phyloP scores from a whole-genome alignment of 805 yeast species.

The Candida peoriensis region DNA sequence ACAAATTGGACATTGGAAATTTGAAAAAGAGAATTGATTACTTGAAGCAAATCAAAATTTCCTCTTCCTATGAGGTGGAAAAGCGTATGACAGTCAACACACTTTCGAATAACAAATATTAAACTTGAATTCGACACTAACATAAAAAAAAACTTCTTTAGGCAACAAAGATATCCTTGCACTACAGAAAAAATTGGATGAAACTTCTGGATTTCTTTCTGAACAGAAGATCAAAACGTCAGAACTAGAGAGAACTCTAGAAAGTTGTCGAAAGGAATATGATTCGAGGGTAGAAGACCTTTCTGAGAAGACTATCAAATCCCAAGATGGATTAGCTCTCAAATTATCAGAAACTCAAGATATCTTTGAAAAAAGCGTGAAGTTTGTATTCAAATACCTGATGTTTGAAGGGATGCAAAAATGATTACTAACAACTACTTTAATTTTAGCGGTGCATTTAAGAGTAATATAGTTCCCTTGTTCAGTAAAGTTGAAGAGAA shows the following conservation, averaged over 20 bases:
- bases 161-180: conserved; percentile 30
- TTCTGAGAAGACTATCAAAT: neutral
- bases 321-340: conserved; percentile 3
- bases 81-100: conserved; percentile 10
- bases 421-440: no score
- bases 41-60: conserved; percentile 21
- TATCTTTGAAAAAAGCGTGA: neutral
- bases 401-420: no score
- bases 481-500: neutral
- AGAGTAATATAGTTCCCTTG: neutral
- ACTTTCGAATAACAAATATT: neutral
- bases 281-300: conserved; percentile 10
- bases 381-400: no score
- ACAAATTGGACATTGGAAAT: conserved; percentile 18
- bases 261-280: conserved; percentile 14
- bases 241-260: conserved; percentile 23
- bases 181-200: conserved; percentile 34
- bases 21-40: conserved; percentile 23
- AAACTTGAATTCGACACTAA: conserved; percentile 13
- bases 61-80: conserved; percentile 19
- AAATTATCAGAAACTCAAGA: neutral
- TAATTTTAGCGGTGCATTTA: neutral
- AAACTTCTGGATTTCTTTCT: conserved; percentile 39
- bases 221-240: conserved; percentile 39
- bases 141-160: no score